Base-by-base conservation (phyloP, 306 rosid species). In the Rosa chinensis region DNA sequence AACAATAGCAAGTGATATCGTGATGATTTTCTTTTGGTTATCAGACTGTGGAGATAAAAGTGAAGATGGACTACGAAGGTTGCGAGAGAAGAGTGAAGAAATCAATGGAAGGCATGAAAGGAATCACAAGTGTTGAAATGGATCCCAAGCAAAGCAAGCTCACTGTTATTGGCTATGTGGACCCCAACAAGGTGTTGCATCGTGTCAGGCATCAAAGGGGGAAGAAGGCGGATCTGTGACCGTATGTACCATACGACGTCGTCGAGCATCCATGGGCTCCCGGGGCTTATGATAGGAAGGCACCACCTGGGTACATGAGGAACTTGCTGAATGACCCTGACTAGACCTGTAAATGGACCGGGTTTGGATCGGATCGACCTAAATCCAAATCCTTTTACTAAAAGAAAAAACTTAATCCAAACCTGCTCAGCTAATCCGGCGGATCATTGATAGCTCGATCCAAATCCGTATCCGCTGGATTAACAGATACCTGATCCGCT, bases 271-370 rank as follows among this genome's bases (percentile, higher is more conserved):
- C 92, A 1, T 84, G 86, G 37, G 92, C 88, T 0, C 87, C 89
- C 0, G 87, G 20, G 5, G 85, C 82, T 2, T 86, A 88, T 43
- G 92, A 88, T 53, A 80, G 9, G 92, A 86, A 82, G 66, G 92
- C 92, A 7, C 89, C 92, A 9, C 85, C 89, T 13, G 92, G 92
- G 72, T 88, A 86, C 75, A 89, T 88, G 45, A 84, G 88, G 55
- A 80, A 88, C 58, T 78, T 77, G 28, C 35, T 71, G 49, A 81
- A 8, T 0, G 82, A 88, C 55, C 89, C 89, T 0, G 80, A 88
- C 48, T 28, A 28, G 32, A 28, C 32, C 2, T 28, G 32, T 28
- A 28, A 28, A 28, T 28, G 32, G 32, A 28, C 2, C 32, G 32
- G 32, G 32, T 28, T 28, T 28, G 32, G 32, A 28, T 28, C 32